These are phyloP conservation scores for Reutealis trisperma DNA, from an alignment of 345 rosid species.

Conservation along the genomic window DNA sequence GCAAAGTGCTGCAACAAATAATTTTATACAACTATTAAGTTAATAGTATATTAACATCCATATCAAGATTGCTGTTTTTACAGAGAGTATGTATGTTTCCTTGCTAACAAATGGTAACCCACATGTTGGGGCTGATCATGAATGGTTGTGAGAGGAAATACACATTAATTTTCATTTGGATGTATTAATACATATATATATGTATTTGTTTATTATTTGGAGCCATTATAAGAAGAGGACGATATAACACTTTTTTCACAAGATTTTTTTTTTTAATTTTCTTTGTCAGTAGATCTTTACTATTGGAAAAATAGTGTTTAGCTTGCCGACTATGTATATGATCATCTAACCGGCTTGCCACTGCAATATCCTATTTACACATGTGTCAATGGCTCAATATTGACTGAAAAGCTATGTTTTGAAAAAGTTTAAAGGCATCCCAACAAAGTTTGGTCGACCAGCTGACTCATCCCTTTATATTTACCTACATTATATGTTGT, in stretches of 20 bases:
- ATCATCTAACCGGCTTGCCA: not conserved
- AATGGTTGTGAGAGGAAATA: no score
- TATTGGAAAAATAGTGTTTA: not conserved
- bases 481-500: conserved; percentile 1
- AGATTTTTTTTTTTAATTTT: conserved; percentile 2
- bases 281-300: not conserved
- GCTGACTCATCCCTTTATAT: not conserved
- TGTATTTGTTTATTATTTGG: no score
- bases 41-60: no score
- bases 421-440: conserved; percentile 10
- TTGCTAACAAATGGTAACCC: no score
- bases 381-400: not conserved
- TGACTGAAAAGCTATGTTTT: not conserved
- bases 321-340: conserved; percentile 16
- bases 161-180: no score
- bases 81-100: no score
- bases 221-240: not conserved
- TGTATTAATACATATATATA: no score
- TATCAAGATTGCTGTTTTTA: no score
- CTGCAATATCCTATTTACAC: not conserved
- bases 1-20: no score
- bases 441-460: conserved; percentile 3
- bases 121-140: no score
- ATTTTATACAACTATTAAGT: no score
- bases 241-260: conserved; percentile 7